These are phyloP conservation scores for Collariella sp. DNA, from an alignment of 495 filamentous ascomycete species.

Conservation along the genomic window DNA sequence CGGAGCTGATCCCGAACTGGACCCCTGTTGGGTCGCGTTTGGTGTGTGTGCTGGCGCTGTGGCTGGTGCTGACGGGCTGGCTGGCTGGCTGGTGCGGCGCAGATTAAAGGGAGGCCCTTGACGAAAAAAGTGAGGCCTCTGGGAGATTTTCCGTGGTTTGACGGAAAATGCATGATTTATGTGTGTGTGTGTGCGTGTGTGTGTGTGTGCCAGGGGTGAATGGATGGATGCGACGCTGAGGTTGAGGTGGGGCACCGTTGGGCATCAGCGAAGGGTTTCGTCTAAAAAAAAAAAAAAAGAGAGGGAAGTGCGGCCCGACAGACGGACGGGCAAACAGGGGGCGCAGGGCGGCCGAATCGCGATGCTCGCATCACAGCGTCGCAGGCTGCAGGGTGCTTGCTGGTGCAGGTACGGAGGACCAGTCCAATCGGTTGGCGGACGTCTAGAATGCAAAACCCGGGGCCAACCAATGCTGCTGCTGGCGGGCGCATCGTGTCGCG, in stretches of 20 bases:
- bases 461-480: constrained; percentile 6
- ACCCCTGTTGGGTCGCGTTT: not conserved
- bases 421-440: constrained; percentile 21
- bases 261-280: too few relatives aligned
- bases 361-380: not conserved
- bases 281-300: not conserved
- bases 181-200: not conserved
- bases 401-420: constrained; percentile 13
- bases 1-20: not conserved
- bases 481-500: constrained; percentile 3
- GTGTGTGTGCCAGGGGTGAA: not conserved
- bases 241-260: not conserved
- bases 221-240: constrained; percentile 1
- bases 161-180: not conserved
- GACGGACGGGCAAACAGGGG: not conserved
- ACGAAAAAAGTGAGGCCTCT: not conserved
- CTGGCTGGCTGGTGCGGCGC: too few relatives aligned
- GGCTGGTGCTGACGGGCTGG: not conserved
- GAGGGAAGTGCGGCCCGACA: not conserved
- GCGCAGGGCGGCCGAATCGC: not conserved
- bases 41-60: not conserved
- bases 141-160: not conserved
- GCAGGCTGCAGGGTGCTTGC: constrained; percentile 5
- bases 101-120: not conserved
- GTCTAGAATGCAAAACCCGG: constrained; percentile 12